Evolutionary conservation across 805 yeast species (phyloP).

Genomic region (Candida boleticola): DNA sequence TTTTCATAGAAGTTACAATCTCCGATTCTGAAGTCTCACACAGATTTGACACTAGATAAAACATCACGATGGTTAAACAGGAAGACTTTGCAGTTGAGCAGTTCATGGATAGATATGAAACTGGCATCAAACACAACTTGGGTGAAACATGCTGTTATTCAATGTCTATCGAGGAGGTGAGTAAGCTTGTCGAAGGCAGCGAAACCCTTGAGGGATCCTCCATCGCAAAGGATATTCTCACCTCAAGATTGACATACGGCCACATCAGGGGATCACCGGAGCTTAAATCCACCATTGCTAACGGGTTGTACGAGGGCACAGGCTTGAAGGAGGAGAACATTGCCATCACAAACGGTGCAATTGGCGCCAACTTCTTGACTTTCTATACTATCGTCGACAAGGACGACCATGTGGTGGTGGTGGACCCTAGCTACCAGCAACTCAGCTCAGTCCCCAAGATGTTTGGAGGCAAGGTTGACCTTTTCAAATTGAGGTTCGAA

Average conservation of each 20-base stretch:
- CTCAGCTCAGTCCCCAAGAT: constrained; percentile 45
- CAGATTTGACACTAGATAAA: too few relatives aligned
- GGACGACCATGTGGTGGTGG: constrained; percentile 47
- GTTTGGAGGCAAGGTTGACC: constrained; percentile 36
- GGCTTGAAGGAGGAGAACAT: constrained; percentile 18
- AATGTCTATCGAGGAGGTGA: constrained; percentile 38
- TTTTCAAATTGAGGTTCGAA: constrained; percentile 29
- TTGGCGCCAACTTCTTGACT: constrained; percentile 51
- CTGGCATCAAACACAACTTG: constrained; percentile 35
- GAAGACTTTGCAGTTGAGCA: constrained; percentile 50
- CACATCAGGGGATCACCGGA: constrained; percentile 45
- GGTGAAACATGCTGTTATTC: constrained; percentile 56
- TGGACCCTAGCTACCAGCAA: constrained; percentile 52
- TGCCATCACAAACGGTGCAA: constrained; percentile 53
- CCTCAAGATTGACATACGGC: constrained; percentile 41
- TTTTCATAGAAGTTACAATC: too few relatives aligned
- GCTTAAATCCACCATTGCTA: constrained; percentile 34
- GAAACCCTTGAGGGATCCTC: background rate
- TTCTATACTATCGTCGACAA: constrained; percentile 43
- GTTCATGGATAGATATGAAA: constrained; percentile 52
- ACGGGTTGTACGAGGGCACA: constrained; percentile 25
- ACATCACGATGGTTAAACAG: constrained; percentile 23
- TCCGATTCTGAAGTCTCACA: too few relatives aligned
- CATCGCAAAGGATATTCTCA: constrained; percentile 4
- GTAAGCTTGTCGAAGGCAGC: constrained; percentile 14